Conservation (phyloP, 805 yeast genomes). For the Tetrapisispora phaffii region DNA sequence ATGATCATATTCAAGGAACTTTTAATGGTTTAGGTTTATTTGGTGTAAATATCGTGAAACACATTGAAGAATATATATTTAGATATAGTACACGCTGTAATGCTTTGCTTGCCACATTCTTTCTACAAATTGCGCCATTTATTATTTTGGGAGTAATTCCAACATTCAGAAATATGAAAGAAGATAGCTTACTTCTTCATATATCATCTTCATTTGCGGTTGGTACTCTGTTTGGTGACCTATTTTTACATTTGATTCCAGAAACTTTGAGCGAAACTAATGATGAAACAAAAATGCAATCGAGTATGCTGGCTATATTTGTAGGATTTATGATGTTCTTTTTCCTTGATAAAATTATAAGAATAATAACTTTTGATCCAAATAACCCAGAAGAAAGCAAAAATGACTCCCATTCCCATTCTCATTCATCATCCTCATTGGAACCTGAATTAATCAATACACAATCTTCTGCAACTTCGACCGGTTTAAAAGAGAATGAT, state of each 20-base stretch:
- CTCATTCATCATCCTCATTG: no score
- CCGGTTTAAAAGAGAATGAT: no score
- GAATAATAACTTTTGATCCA: conserved; percentile 31
- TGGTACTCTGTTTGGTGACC: conserved; percentile 70
- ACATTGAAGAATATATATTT: conserved; percentile 11
- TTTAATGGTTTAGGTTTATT: not conserved
- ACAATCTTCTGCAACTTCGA: no score
- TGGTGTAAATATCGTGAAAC: not conserved
- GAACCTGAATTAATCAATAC: no score
- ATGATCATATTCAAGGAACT: conserved; percentile 3
- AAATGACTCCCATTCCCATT: conserved; percentile 36
- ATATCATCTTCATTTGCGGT: conserved; percentile 61
- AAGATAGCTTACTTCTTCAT: conserved; percentile 27
- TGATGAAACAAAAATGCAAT: conserved; percentile 27
- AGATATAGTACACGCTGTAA: conserved; percentile 41
- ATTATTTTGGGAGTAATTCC: conserved; percentile 48
- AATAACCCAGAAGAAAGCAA: conserved; percentile 7
- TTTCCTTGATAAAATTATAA: conserved; percentile 49
- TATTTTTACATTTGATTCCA: conserved; percentile 62
- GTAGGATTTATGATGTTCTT: conserved; percentile 53
- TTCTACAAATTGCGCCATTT: conserved; percentile 59
- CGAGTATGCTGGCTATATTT: conserved; percentile 47
- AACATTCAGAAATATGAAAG: conserved; percentile 22
- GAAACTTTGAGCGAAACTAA: conserved; percentile 47
- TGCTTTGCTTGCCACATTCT: conserved; percentile 52